A percentile compares a stretch with the other conserved stretches of the same genome.
phyloP scores from a whole-genome alignment of 345 rosid species.

The Geranium rotundifolium region DNA sequence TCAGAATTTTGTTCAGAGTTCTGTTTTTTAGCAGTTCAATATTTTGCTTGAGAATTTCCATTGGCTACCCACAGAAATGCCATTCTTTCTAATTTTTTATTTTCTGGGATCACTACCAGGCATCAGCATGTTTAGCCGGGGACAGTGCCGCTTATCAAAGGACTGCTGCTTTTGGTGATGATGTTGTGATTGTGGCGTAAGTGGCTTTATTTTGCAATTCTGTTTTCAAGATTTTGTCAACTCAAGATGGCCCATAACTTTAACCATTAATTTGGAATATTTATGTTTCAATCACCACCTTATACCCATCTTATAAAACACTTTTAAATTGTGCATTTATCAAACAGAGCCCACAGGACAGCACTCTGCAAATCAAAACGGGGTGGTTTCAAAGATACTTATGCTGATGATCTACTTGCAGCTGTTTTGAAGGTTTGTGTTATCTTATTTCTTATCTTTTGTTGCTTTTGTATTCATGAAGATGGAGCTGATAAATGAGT shows the following conservation, averaged over 20 bases:
- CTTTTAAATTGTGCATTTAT: neutral
- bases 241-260: neutral
- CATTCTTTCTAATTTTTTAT: neutral
- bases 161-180: slow-evolving; percentile 63
- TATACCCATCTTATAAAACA: neutral
- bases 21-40: too few species aligned
- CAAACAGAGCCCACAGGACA: slow-evolving; percentile 64
- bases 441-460: neutral
- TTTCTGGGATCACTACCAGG: slow-evolving; percentile 23
- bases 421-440: slow-evolving; percentile 56
- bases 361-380: slow-evolving; percentile 74
- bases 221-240: neutral
- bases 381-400: slow-evolving; percentile 87
- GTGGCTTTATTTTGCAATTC: slow-evolving; percentile 11
- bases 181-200: slow-evolving; percentile 88
- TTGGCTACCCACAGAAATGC: neutral
- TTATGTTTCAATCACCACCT: neutral
- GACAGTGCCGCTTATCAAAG: slow-evolving; percentile 87
- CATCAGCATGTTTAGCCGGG: slow-evolving; percentile 75
- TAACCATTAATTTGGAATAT: neutral
- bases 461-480: neutral
- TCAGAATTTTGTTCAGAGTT: too few species aligned
- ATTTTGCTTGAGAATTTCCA: neutral
- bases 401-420: slow-evolving; percentile 78
- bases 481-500: neutral